Percentiles rank a stretch among this genome's conserved stretches.
Evolutionary conservation across 176 grass and related monocot genomes (phyloP).

Genomic region (Carex cristatella): DNA sequence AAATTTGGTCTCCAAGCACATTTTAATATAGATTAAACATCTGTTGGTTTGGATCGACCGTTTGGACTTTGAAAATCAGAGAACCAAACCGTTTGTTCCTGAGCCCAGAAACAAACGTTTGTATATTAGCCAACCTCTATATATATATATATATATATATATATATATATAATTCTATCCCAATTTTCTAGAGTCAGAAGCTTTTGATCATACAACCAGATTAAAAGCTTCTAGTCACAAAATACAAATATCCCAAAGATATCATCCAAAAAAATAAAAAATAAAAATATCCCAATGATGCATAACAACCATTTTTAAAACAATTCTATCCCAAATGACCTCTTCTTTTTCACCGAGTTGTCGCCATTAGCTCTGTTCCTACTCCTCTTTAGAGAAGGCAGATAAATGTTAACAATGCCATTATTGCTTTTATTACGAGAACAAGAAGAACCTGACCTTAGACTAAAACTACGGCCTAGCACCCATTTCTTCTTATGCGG

Average conservation of each 20-base stretch:
- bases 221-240: background rate
- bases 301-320: background rate
- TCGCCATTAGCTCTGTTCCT: background rate
- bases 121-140: too few relatives aligned
- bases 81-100: too few relatives aligned
- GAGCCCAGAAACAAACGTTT: too few relatives aligned
- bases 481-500: constrained; percentile 14
- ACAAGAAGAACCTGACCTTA: constrained; percentile 1
- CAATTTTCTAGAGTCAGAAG: background rate
- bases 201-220: background rate
- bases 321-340: background rate
- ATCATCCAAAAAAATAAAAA: background rate
- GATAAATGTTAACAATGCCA: constrained; percentile 1
- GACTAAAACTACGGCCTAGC: constrained; percentile 20
- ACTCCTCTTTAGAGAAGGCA: constrained; percentile 2
- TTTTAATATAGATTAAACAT: too few relatives aligned
- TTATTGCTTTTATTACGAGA: constrained; percentile 1
- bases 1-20: too few relatives aligned
- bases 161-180: background rate
- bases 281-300: background rate
- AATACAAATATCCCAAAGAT: background rate
- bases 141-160: background rate
- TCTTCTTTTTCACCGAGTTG: background rate
- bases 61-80: too few relatives aligned
- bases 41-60: too few relatives aligned